Conservation (phyloP, 305 asterid species). For the Ilex paraguariensis region DNA sequence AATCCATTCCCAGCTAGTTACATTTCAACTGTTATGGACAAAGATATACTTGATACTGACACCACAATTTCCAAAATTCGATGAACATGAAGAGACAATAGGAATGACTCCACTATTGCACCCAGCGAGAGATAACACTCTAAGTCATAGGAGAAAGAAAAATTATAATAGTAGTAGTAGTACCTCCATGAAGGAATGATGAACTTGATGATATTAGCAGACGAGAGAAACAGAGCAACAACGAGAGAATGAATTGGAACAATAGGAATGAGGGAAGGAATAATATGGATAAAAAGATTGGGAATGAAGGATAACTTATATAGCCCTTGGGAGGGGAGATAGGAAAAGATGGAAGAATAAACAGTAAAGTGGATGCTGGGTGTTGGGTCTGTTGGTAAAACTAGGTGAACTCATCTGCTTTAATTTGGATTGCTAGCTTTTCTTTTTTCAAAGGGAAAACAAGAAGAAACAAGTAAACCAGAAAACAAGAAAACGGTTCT, state of each 20-base stretch:
- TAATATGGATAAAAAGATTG: not conserved
- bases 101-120: no score
- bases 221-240: constrained; percentile 1
- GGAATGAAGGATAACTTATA: not conserved
- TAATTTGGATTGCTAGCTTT: not conserved
- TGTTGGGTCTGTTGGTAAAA: constrained; percentile 14
- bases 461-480: not conserved
- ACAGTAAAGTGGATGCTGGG: constrained; percentile 30
- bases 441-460: constrained; percentile 3
- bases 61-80: no score
- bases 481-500: constrained; percentile 15
- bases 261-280: constrained; percentile 2
- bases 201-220: constrained; percentile 7
- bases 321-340: not conserved
- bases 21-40: no score
- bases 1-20: no score
- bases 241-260: not conserved
- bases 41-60: no score
- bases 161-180: not conserved
- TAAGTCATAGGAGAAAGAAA: no score
- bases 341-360: constrained; percentile 2
- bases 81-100: no score
- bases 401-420: not conserved
- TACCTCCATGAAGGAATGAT: constrained; percentile 27
- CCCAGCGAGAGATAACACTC: no score